phyloP scores from a whole-genome alignment of 2,329 filamentous ascomycete species.

The Alternaria ethzedia region DNA sequence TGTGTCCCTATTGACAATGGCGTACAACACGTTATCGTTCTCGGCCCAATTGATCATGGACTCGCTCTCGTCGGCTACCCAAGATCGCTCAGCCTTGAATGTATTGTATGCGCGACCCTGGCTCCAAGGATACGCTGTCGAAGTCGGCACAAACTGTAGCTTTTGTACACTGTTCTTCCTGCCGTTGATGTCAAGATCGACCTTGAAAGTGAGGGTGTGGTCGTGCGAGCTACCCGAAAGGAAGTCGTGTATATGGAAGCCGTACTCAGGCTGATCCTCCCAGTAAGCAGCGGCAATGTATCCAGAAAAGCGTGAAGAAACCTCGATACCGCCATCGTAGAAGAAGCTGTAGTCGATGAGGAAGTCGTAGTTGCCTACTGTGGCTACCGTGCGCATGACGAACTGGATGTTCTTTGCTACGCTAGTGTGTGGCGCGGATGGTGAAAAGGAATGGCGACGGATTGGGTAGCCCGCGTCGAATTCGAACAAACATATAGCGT shows the following conservation, averaged over 20 bases:
- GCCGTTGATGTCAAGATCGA: constrained; percentile 49
- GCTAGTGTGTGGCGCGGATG: constrained; percentile 29
- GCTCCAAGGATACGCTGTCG: constrained; percentile 59
- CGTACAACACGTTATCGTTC: constrained; percentile 56
- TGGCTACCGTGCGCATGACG: constrained; percentile 56
- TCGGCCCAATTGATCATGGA: constrained; percentile 54
- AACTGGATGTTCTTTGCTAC: constrained; percentile 47
- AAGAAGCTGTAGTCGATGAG: constrained; percentile 37
- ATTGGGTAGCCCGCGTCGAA: constrained; percentile 37
- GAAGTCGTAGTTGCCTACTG: constrained; percentile 53
- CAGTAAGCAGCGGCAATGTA: constrained; percentile 39
- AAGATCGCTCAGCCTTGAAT: constrained; percentile 57
- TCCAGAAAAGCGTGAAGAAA: constrained; percentile 33
- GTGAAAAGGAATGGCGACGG: constrained; percentile 34
- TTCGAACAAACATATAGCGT: constrained; percentile 49
- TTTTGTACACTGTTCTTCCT: constrained; percentile 45
- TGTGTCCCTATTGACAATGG: constrained; percentile 59
- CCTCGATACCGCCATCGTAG: constrained; percentile 36
- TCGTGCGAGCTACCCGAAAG: constrained; percentile 47
- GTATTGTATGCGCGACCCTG: constrained; percentile 56
- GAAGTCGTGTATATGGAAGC: constrained; percentile 48
- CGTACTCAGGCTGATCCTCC: constrained; percentile 42
- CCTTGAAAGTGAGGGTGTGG: constrained; percentile 52
- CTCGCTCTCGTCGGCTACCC: constrained; percentile 48
- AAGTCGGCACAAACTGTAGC: constrained; percentile 49